Evolutionary conservation across 139 green algal species (phyloP), one percentile per base, ranked within the genome.

Genomic region (Chlamydomonas applanata): DNA sequence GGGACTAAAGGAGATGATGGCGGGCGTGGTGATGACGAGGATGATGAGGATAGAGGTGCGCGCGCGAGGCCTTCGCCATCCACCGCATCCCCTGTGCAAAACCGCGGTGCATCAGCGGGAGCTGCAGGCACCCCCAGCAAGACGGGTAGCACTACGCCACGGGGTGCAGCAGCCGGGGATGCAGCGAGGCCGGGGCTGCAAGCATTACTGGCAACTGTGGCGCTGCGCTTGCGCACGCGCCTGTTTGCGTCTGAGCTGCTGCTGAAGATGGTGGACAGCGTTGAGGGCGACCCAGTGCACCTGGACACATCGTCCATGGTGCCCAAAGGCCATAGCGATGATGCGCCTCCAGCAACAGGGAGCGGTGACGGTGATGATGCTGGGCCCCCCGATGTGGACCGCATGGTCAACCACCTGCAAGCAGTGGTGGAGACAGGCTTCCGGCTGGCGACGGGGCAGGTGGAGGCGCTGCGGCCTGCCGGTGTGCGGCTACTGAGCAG

Each of bases 381-480:
- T 19, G 40, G 7, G 7, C 40, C 40, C 11, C 7, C 7, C 7
- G 40, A 11, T 49, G 40, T 49, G 40, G 40, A 49, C 40, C 40
- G 40, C 40, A 49, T 49, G 40, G 40, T 49, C 40, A 49, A 49
- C 40, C 40, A 49, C 40, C 67, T 91, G 34, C 85, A 91, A 78
- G 65, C 75, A 2, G 82, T 97, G n/a, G 84, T 97, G 34, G 91
- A 94, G 30, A 52, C 91, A 2, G 93, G 85, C 29, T 97, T 91
- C 87, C 87, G 86, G 67, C 80, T 95, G 61, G 85, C 91, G 3
- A 93, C 79, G 9, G 88, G 89, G 17, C 64, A 52, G 1, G 40
- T 81, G 16, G 88, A 92, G 61, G 88, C 82, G 2, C 83, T 96
- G 71, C 71, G 85, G 24, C 85, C 88, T 0, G 54, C 78, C 29